These are phyloP conservation scores for Albugo laibachii DNA, from an alignment of 352 stramenopile species.

Conservation along the genomic window DNA sequence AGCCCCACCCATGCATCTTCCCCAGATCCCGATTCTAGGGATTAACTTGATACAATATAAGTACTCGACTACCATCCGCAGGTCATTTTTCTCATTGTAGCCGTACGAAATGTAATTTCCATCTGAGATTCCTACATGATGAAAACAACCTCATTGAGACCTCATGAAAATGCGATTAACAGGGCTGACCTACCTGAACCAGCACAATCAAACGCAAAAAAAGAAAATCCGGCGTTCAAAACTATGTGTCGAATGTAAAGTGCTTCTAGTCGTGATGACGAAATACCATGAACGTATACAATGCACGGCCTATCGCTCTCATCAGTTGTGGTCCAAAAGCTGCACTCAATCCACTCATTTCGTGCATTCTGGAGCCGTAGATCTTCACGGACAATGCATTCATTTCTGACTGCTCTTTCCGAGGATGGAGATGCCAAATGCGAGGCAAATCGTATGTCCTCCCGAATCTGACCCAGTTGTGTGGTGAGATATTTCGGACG, in stretches of 20 bases:
- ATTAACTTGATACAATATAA: slow-evolving; percentile 36
- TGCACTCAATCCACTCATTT: slow-evolving; percentile 36
- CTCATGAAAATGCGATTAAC: too few relatives aligned
- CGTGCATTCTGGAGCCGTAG: slow-evolving; percentile 29
- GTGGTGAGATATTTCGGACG: slow-evolving; percentile 31
- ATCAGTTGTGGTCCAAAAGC: slow-evolving; percentile 29
- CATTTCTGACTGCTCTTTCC: slow-evolving; percentile 2
- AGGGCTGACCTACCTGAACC: slow-evolving; percentile 11
- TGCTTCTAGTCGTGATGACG: slow-evolving; percentile 52
- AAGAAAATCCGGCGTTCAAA: slow-evolving; percentile 33
- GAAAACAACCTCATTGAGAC: neutral
- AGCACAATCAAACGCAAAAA: slow-evolving; percentile 55
- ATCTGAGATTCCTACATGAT: slow-evolving; percentile 18
- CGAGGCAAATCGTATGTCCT: too few relatives aligned
- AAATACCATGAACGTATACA: slow-evolving; percentile 63
- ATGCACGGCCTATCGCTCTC: slow-evolving; percentile 21
- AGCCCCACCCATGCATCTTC: slow-evolving; percentile 33
- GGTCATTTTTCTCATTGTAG: slow-evolving; percentile 42
- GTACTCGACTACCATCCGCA: slow-evolving; percentile 34
- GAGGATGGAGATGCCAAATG: slow-evolving; percentile 1
- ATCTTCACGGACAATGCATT: slow-evolving; percentile 25
- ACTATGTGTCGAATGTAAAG: slow-evolving; percentile 37
- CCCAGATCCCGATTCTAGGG: slow-evolving; percentile 38
- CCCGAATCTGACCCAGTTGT: slow-evolving; percentile 22
- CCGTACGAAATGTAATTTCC: slow-evolving; percentile 49